Evolutionary conservation across 331 rosid species (phyloP), one percentile per base, ranked within the genome.

Genomic region (Dryas integrifolia): DNA sequence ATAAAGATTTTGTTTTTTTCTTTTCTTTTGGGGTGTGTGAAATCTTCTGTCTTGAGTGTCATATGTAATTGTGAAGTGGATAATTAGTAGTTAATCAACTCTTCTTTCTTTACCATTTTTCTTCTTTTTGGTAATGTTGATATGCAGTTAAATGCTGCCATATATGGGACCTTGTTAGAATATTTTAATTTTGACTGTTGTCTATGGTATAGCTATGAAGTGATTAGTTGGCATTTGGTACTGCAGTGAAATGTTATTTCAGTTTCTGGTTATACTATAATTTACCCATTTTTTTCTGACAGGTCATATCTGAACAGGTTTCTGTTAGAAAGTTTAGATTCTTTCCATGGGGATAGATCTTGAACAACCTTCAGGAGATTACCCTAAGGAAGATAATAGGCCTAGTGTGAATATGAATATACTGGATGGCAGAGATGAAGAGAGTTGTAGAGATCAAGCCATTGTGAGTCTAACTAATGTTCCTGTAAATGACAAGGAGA

Each of bases 291-390:
- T 69, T 24, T 52, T 6, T 24, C 43, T 67, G 40, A 15, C 18
- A 69, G 58, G 52, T 39, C 55, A 67, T 41, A 67, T 69, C 52
- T 57, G 65, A 63, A 72, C 73, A 4, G 70, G 40, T 63, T 45
- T 70, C 15, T 66, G 46, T 67, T 51, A 52, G 76, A 45, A 59
- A 55, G 58, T 10, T 62, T 30, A 72, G 55, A n/a, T 69, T 65
- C 57, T 52, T 68, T 72, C 35, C 4, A 81, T 86, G 86, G 81
- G 75, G 53, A 83, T 81, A 79, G 81, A 86, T 63, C 84, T 83
- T 49, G 86, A 79, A 62, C 83, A 15, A 66, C 79, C 78, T 46
- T 84, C 80, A 2, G 83, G 81, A 67, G 85, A 83, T 70, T 64
- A 47, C 64, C 74, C 69, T 14, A 69, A 24, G 65, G 79, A 75